These are phyloP conservation scores for Candida silvicultrix DNA, from an alignment of 805 yeast genomes.

Conservation along the genomic window DNA sequence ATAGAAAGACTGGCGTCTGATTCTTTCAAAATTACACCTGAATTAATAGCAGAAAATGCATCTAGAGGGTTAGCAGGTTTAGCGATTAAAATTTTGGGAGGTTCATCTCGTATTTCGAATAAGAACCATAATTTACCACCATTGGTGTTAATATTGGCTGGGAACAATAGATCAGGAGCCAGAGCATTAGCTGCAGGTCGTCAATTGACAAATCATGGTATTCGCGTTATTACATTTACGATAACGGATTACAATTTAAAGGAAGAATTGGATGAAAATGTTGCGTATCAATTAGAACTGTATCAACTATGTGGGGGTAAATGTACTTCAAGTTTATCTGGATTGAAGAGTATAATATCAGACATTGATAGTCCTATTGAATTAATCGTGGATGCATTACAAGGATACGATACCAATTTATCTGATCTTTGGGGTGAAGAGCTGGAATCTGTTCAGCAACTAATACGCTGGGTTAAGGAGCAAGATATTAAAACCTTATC, in stretches of 20 bases:
- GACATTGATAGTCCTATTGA: constrained; percentile 71
- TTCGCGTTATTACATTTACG: constrained; percentile 45
- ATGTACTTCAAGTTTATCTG: constrained; percentile 30
- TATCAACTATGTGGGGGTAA: constrained; percentile 69
- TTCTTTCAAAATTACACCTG: constrained; percentile 41
- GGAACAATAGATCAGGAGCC: constrained; percentile 71
- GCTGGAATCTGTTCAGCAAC: constrained; percentile 29
- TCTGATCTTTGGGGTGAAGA: constrained; percentile 45
- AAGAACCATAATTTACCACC: constrained; percentile 80
- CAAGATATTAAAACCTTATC: constrained; percentile 46
- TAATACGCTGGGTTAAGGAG: constrained; percentile 65
- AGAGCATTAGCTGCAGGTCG: constrained; percentile 76
- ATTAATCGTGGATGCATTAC: constrained; percentile 75
- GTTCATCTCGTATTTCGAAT: constrained; percentile 54
- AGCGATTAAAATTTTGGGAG: constrained; percentile 61
- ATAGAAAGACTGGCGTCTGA: constrained; percentile 57
- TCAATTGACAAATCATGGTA: constrained; percentile 67
- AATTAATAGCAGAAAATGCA: constrained; percentile 54
- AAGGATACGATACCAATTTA: constrained; percentile 70
- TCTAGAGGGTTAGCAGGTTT: constrained; percentile 60
- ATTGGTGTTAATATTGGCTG: constrained; percentile 59
- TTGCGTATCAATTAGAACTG: constrained; percentile 44
- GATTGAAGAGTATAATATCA: constrained; percentile 29
- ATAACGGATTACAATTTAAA: constrained; percentile 4
- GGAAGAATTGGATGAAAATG: constrained; percentile 18